Conservation (phyloP, 208 protist species). For the Acanthamoeba sp. region DNA sequence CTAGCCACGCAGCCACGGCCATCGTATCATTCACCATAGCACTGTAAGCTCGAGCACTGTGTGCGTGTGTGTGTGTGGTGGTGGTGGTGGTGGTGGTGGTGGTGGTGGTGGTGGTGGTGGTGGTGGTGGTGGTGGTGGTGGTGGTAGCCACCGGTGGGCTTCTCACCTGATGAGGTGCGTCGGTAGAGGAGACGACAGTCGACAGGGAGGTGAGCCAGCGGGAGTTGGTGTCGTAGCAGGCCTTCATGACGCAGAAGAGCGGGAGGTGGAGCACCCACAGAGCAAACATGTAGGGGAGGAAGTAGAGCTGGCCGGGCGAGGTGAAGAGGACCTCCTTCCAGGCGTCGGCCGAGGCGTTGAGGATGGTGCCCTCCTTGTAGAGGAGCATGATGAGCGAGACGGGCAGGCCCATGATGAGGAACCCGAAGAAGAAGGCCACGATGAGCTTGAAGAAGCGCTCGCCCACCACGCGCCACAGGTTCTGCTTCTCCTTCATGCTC, state of each 20-base stretch:
- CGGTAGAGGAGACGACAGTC: neutral
- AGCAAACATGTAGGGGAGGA: constrained; percentile 57
- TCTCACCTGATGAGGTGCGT: neutral
- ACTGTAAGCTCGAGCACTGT: neutral
- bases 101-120: neutral
- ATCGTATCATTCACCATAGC: too few species aligned
- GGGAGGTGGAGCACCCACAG: constrained; percentile 63
- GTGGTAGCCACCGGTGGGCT: neutral
- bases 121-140: neutral
- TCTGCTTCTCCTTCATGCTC: constrained; percentile 69
- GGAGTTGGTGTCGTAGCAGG: neutral
- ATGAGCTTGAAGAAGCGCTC: constrained; percentile 66
- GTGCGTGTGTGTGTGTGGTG: too few species aligned
- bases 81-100: too few species aligned
- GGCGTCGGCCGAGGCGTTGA: constrained; percentile 59
- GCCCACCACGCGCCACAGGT: constrained; percentile 50
- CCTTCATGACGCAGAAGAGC: constrained; percentile 66
- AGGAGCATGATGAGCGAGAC: constrained; percentile 49
- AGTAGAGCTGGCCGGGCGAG: constrained; percentile 64
- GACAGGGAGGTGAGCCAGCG: neutral
- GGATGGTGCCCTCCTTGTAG: constrained; percentile 50
- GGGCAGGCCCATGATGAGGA: constrained; percentile 41
- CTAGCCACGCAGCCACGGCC: neutral
- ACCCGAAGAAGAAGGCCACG: constrained; percentile 59
- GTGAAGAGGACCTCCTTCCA: constrained; percentile 63